Percentiles rank a stretch among this genome's conserved stretches.
phyloP scores from a whole-genome alignment of 805 yeast species.

The Metschnikowia dekortorum region DNA sequence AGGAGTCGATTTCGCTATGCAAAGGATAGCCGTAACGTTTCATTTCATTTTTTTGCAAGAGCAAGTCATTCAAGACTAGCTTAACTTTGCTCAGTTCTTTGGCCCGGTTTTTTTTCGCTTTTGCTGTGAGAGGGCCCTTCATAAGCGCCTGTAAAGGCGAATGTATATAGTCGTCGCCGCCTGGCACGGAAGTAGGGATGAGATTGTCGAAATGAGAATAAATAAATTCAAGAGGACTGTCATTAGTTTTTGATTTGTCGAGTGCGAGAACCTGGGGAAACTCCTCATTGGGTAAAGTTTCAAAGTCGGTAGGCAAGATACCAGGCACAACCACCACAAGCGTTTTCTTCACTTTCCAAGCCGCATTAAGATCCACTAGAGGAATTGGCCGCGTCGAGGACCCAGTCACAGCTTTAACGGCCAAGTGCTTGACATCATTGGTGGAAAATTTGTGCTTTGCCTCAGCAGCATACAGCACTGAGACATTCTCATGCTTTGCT shows the following conservation, averaged over 20 bases:
- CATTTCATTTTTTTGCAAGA: constrained; percentile 48
- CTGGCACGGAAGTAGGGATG: constrained; percentile 61
- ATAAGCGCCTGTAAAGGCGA: constrained; percentile 54
- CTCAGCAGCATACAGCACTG: background rate
- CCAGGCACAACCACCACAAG: constrained; percentile 67
- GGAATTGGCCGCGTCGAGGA: background rate
- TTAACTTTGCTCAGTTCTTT: constrained; percentile 30
- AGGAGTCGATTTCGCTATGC: constrained; percentile 28
- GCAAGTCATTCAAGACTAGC: constrained; percentile 49
- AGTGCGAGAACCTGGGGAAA: constrained; percentile 1
- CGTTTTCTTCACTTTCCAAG: constrained; percentile 31
- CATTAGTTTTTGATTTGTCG: background rate
- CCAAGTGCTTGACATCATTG: constrained; percentile 8
- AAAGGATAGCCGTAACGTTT: constrained; percentile 54
- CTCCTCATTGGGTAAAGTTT: constrained; percentile 6
- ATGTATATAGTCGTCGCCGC: constrained; percentile 52
- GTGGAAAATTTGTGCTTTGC: constrained; percentile 2
- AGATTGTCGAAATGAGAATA: constrained; percentile 35
- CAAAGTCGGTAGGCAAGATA: constrained; percentile 43
- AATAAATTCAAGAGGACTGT: constrained; percentile 29
- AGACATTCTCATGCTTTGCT: constrained; percentile 24
- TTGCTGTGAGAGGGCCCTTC: constrained; percentile 51
- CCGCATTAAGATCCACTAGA: constrained; percentile 7
- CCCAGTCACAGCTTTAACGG: constrained; percentile 2
- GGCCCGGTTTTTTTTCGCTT: constrained; percentile 45